Evolutionary conservation across 352 stramenopile genomes (phyloP).

Genomic region (Globisporangium parvum): DNA sequence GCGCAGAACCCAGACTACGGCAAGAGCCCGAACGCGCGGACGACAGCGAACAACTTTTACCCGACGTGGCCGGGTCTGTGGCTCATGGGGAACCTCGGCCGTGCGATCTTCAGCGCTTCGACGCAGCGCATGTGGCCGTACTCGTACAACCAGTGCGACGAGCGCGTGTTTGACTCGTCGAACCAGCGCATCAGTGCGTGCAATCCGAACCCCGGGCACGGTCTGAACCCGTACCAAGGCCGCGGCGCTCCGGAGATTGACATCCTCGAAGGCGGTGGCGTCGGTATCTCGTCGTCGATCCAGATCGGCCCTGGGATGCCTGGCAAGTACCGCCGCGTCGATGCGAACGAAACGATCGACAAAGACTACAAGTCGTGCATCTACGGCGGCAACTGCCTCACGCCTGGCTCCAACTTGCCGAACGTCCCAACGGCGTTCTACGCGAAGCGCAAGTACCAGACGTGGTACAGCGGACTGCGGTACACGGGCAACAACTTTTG

Average conservation of each 20-base stretch:
- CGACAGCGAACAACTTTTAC: conserved; percentile 33
- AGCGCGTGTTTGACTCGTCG: conserved; percentile 71
- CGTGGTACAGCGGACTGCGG: conserved; percentile 51
- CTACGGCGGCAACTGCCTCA: conserved; percentile 36
- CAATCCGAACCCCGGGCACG: conserved; percentile 87
- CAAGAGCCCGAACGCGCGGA: conserved; percentile 65
- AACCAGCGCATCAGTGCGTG: conserved; percentile 87
- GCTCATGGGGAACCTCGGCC: conserved; percentile 93
- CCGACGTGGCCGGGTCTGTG: conserved; percentile 93
- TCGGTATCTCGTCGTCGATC: conserved; percentile 67
- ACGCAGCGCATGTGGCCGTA: conserved; percentile 95
- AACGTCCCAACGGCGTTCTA: conserved; percentile 48
- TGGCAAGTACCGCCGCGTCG: conserved; percentile 34
- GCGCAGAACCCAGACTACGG: conserved; percentile 51
- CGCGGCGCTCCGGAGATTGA: conserved; percentile 94
- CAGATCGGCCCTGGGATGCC: conserved; percentile 65
- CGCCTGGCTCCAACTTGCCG: conserved; percentile 43
- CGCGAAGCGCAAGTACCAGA: conserved; percentile 25
- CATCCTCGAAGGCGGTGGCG: conserved; percentile 86
- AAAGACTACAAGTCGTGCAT: conserved; percentile 26
- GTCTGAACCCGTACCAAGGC: conserved; percentile 84
- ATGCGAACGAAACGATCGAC: conserved; percentile 24
- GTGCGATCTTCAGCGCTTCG: conserved; percentile 91
- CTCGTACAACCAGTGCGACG: conserved; percentile 90
- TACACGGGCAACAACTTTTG: conserved; percentile 63